These are phyloP conservation scores for Apophysomyces trapeziformis DNA, from an alignment of 371 early-diverging fungal species.

Conservation along the genomic window DNA sequence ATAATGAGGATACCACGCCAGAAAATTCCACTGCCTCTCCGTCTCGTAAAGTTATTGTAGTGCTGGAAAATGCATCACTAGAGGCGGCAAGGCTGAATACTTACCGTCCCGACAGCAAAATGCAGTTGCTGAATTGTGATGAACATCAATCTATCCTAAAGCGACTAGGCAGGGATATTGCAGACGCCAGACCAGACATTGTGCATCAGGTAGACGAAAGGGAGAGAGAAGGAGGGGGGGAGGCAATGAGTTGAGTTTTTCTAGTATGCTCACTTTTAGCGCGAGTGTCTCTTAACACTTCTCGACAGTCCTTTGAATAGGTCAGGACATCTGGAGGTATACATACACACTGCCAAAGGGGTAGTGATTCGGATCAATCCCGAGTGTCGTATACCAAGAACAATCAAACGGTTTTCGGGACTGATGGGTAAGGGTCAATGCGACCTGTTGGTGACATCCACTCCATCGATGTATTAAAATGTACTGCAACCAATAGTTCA, in stretches of 20 bases:
- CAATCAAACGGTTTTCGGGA: conserved; percentile 97
- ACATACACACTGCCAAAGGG: conserved; percentile 91
- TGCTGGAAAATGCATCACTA: conserved; percentile 88
- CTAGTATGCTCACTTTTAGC: conserved; percentile 9
- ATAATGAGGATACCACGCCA: neutral
- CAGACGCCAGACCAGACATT: conserved; percentile 95
- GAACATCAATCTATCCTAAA: conserved; percentile 92
- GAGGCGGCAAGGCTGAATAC: conserved; percentile 90
- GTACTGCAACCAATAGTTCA: conserved; percentile 68
- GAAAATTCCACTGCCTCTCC: neutral
- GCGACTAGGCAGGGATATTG: conserved; percentile 80
- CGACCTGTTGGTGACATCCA: no score
- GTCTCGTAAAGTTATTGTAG: conserved; percentile 78
- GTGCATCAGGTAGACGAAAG: conserved; percentile 83
- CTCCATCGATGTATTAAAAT: no score
- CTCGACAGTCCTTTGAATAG: conserved; percentile 99
- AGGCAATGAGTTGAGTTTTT: no score
- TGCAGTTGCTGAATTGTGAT: conserved; percentile 95
- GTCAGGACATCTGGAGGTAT: conserved; percentile 91
- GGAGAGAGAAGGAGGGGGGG: no score
- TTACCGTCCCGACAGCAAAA: conserved; percentile 76
- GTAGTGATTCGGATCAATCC: conserved; percentile 97
- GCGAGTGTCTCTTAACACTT: conserved; percentile 91
- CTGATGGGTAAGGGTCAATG: conserved; percentile 71
- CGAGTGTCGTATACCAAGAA: conserved; percentile 97